Base-by-base conservation (phyloP, 345 rosid genomes). In the Garcia nutans region DNA sequence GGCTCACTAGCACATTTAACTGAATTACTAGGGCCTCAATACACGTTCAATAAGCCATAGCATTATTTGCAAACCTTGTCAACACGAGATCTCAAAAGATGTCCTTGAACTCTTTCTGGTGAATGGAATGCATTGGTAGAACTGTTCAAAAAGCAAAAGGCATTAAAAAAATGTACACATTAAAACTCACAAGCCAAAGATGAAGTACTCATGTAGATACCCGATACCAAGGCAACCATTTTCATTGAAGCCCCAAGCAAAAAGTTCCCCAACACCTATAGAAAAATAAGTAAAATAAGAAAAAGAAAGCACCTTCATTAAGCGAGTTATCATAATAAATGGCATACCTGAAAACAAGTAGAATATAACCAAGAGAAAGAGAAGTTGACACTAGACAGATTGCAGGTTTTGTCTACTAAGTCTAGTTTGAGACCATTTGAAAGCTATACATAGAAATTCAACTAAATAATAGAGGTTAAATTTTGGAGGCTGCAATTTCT, bases 181-280 rank as follows among this genome's bases (percentile, higher is more conserved):
- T 26, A 79, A 47, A 56, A 17, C 31, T 64, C 45, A 71, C n/a
- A 24, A 71, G 62, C 31, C 68, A 42, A 70, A 45, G 68, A 52
- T 59, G 52, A 55, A 80, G 75, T 56, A 74, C 22, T 16, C 26
- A 68, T 22, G 50, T 26, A 75, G 76, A 76, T 89, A 96, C 98
- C 96, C 90, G 65, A 83, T 80, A 70, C 99, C 98, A 68, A 96
- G 97, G 84, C 98, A 96, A 70, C 99, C 97, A 82, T 90, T 96
- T 82, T 96, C 97, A 72, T 96, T 93, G 70, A 94, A 86, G 28
- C 99, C 98, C 96, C 96, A 96, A 4, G 94, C 84, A 78, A 87
- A 90, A 22, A 93, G 89, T 70, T 90, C 97, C 74, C 98, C 97
- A 75, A 85, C 78, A 79, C 93, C 99, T 90, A 74, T 16, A 45